Conservation (phyloP, 1,284 basidiomycete species). For the Baeospora myosura region DNA sequence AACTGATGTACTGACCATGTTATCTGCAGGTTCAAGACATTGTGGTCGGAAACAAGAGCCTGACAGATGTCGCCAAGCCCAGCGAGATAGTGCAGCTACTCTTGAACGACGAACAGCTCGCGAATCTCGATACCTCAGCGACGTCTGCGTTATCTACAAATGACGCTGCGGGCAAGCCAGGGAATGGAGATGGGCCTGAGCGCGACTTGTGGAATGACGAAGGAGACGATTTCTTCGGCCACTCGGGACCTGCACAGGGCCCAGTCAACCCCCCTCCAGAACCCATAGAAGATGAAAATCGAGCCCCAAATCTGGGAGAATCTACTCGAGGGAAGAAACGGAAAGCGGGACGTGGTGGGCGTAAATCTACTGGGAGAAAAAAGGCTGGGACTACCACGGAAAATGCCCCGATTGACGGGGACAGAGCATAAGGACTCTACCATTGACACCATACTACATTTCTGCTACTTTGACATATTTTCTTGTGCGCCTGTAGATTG, state of each 20-base stretch:
- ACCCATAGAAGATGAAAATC: conserved; percentile 29
- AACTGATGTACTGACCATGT: background rate
- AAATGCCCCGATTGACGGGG: conserved; percentile 6
- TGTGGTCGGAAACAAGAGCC: conserved; percentile 94
- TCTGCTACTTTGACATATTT: too few relatives aligned
- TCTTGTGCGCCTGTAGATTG: background rate
- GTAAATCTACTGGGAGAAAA: conserved; percentile 33
- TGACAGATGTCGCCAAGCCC: conserved; percentile 87
- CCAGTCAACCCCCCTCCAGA: conserved; percentile 13
- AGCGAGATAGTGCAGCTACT: conserved; percentile 96
- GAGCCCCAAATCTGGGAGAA: conserved; percentile 19
- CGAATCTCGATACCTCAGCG: conserved; percentile 44
- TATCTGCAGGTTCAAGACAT: conserved; percentile 87
- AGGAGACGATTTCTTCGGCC: conserved; percentile 77
- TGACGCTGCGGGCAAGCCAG: conserved; percentile 23
- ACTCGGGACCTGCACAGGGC: conserved; percentile 24
- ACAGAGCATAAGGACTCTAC: conserved; percentile 1
- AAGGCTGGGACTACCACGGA: conserved; percentile 8
- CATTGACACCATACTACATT: too few relatives aligned
- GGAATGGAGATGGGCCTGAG: conserved; percentile 30
- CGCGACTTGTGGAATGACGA: conserved; percentile 78
- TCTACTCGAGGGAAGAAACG: conserved; percentile 36
- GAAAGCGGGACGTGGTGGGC: conserved; percentile 34
- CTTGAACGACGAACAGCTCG: conserved; percentile 89
- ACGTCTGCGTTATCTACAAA: conserved; percentile 32